These are phyloP conservation scores for Eucalyptus rudis DNA, from an alignment of 345 rosid species.

Conservation along the genomic window DNA sequence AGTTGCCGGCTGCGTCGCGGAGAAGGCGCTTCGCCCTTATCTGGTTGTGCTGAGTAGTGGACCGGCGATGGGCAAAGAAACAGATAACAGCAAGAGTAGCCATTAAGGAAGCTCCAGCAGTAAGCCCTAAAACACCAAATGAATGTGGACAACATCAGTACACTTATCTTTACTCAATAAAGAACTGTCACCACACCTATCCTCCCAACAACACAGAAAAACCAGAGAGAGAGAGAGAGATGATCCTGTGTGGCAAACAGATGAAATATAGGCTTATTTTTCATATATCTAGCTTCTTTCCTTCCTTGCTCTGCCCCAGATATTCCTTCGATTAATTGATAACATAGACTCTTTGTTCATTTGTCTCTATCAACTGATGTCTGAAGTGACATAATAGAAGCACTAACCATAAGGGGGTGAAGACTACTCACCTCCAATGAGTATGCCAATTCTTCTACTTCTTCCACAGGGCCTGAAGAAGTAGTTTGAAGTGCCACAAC, in stretches of 20 bases:
- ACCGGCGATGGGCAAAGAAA: slow-evolving; percentile 21
- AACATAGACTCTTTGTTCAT: neutral
- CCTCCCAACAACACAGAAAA: neutral
- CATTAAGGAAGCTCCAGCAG: slow-evolving; percentile 47
- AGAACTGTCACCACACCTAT: neutral
- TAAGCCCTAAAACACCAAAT: slow-evolving; percentile 24
- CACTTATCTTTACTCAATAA: neutral
- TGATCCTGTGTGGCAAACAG: neutral
- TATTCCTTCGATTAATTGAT: neutral
- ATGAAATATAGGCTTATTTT: neutral
- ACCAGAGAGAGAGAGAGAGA: neutral
- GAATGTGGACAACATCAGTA: neutral
- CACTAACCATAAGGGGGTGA: neutral
- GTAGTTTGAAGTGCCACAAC: slow-evolving; percentile 27
- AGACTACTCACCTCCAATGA: slow-evolving; percentile 56
- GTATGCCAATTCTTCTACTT: slow-evolving; percentile 19
- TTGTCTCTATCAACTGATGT: neutral
- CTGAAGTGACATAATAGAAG: neutral
- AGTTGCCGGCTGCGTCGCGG: slow-evolving; percentile 65
- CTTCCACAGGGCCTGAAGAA: slow-evolving; percentile 27
- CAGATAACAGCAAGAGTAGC: slow-evolving; percentile 23
- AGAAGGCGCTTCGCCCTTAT: slow-evolving; percentile 67
- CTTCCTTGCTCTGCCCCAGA: neutral
- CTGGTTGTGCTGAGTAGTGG: slow-evolving; percentile 27
- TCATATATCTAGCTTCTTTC: neutral